Conservation (phyloP, 2,329 filamentous ascomycete genomes). For the Phaeosphaeriaceae sp. region DNA sequence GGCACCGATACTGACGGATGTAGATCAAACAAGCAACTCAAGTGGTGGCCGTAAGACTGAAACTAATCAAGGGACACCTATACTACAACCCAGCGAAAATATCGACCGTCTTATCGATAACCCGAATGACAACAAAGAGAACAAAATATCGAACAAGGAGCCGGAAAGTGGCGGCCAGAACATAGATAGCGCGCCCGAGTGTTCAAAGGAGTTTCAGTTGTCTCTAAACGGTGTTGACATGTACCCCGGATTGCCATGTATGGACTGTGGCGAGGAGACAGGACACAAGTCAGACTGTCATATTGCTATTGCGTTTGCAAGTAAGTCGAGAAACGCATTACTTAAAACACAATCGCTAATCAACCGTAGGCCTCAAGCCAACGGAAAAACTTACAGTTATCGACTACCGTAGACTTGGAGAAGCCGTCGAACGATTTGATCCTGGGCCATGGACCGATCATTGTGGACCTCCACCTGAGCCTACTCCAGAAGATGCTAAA, state of each 20-base stretch:
- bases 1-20: too few relatives aligned
- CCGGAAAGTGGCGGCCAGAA: neutral
- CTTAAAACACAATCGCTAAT: neutral
- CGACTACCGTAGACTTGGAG: conserved; percentile 19
- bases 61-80: too few relatives aligned
- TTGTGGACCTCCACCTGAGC: conserved; percentile 6
- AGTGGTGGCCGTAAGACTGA: too few relatives aligned
- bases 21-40: too few relatives aligned
- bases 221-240: neutral
- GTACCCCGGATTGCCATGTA: conserved; percentile 23
- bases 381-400: conserved; percentile 14
- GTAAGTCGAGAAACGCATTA: conserved; percentile 18
- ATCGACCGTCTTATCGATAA: too few relatives aligned
- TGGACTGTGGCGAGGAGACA: conserved; percentile 29
- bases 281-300: conserved; percentile 23
- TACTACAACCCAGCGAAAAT: too few relatives aligned
- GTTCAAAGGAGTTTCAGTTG: neutral
- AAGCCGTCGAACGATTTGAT: conserved; percentile 25
- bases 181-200: neutral
- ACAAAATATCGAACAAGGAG: neutral
- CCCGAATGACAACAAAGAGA: too few relatives aligned
- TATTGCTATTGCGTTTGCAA: conserved; percentile 29
- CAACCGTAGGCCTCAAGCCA: conserved; percentile 9
- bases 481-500: conserved; percentile 9
- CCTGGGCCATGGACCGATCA: conserved; percentile 35